Evolutionary conservation across 2,329 filamentous ascomycete species (phyloP), one percentile per base, ranked within the genome.

Genomic region (Nemania sp.): DNA sequence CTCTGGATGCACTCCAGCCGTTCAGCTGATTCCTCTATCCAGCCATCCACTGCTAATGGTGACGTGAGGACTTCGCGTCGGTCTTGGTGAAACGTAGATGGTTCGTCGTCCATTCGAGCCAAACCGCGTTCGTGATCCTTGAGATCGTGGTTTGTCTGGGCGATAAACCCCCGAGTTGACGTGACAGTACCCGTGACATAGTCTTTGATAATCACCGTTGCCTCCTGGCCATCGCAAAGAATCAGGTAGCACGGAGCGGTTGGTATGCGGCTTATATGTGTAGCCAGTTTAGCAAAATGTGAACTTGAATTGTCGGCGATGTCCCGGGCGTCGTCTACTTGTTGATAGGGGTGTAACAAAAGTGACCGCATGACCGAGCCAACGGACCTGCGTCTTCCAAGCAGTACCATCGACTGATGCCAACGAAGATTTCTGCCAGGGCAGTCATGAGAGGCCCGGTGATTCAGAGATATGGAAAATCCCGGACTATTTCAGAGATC

Each of bases 241-340:
- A 78, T 77, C 2, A 86, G 61, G 61, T 86, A 86, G 31, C 80
- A 81, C 2, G 80, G 80, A 14, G 82, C 79, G 0, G 78, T 79
- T 1, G 68, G 72, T 2, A 70, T 64, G 0, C 56, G 54, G 2
- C 75, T 68, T 1, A 82, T 61, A 1, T 44, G 54, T 5, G 54
- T 49, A 2, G 62, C 58, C 8, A 68, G 56, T 9, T 53, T 47
- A 28, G 41, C 23, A 20, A 61, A 24, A 4, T 40, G 7, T 8
- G 56, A 49, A 26, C n/a, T 9, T 23, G 33, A 11, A 26, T 23
- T 34, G 26, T 39, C n/a, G 28, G 17, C 9, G 8, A 9, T 7
- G 7, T 34, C 15, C 17, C 44, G 44, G 17, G 57, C 41, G n/a
- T 44, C 15, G 17, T 30, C 11, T 6, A 11, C 6, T 9, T 12